Conservation (phyloP, 2,329 filamentous ascomycete genomes). For the Talaromyces marneffei region DNA sequence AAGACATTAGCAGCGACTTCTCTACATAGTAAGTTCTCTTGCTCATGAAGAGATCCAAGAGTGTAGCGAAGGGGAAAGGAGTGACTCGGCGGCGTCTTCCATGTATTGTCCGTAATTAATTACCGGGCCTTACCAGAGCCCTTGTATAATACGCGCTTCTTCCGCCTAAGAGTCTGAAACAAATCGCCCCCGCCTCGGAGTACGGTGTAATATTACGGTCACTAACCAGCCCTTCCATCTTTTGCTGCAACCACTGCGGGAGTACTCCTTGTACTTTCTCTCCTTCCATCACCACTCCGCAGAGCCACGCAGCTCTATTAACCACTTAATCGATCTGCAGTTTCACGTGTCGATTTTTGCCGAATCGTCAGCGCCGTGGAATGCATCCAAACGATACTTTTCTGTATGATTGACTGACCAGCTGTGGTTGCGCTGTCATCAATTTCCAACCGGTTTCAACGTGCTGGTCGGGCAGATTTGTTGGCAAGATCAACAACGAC, state of each 20-base stretch:
- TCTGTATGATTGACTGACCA: conserved; percentile 1
- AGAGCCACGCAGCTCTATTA: background rate
- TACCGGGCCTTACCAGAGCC: background rate
- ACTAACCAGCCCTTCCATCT: background rate
- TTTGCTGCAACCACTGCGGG: background rate
- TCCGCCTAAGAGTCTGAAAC: conserved; percentile 3
- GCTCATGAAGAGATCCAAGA: no score
- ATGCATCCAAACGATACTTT: background rate
- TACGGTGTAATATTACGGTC: background rate
- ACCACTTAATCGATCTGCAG: no score
- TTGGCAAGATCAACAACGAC: background rate
- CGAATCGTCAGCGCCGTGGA: background rate
- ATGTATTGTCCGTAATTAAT: background rate
- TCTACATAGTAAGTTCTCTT: no score
- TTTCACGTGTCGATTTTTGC: background rate
- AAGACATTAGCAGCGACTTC: no score
- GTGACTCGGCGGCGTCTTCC: background rate
- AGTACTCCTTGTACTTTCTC: background rate
- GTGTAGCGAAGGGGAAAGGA: background rate
- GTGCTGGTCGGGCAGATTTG: background rate
- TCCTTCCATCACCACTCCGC: background rate
- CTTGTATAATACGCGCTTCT: background rate
- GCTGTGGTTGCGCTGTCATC: background rate
- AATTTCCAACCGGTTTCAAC: background rate
- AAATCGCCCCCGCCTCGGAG: background rate